Base-by-base conservation (phyloP, 192 early-diverging fungal species). In the Backusella westeae region DNA sequence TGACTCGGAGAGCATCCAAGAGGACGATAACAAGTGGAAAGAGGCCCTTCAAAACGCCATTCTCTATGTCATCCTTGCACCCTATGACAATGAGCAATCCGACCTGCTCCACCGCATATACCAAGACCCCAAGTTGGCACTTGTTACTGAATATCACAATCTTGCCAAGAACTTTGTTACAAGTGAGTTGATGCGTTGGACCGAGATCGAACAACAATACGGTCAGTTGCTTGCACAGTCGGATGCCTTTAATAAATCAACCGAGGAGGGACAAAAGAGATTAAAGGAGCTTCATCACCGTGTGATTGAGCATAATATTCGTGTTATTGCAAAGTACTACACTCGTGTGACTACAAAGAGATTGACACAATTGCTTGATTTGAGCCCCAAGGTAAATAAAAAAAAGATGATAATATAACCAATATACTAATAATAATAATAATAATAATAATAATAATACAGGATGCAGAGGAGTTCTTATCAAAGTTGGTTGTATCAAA, bases 291-390 rank as follows among this genome's bases (percentile, higher is more conserved):
- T 99, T 73, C 96, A 97, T 79, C 92, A 96, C 74, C 92, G 98
- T 34, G 96, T 97, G 2, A 95, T 97, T 76, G 98, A 99, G 81
- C 98, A 99, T 90, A 99, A 99, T 83, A 92, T 98, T 74, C 94
- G 98, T 8, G 96, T 99, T 2, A 90, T 99, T 79, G 94, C 96
- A 49, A 94, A 94, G 79, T 99, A 98, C 85, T 99, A 99, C 79
- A 93, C 90, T 38, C 91, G 95, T 34, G 93, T 98, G 42, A 90
- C 93, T 8, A 90, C 91, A 34, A 90, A 91, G 85, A 90, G 96
- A 59, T 87, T 98, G 75, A 94, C 94, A 26, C 92, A 96, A 84
- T 86, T 99, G 65, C 83, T 99, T 75, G 97, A 98, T 82, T 82
- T 99, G 80, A 84, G 87, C 9, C 86, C 84, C 38, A 78, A 91